Percentiles rank a stretch among this genome's conserved stretches.
Evolutionary conservation across 2,329 filamentous ascomycete genomes (phyloP).

Genomic region (Fusarium lateritium): DNA sequence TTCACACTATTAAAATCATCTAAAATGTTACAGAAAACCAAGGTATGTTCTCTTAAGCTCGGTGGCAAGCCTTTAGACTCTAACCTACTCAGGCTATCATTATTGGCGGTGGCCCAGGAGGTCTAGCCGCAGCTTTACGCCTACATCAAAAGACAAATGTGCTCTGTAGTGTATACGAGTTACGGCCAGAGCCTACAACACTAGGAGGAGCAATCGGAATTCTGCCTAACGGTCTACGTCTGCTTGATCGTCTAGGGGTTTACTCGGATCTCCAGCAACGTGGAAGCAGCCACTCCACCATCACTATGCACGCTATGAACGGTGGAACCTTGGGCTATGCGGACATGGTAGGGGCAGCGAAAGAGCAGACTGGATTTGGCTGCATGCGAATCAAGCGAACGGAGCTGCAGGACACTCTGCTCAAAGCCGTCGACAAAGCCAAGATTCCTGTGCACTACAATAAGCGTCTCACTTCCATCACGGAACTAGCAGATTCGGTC

Average conservation of each 20-base stretch:
- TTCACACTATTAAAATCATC: background rate
- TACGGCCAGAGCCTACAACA: background rate
- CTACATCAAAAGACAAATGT: background rate
- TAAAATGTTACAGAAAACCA: background rate
- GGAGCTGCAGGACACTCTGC: background rate
- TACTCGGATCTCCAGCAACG: slow-evolving; percentile 3
- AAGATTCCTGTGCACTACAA: background rate
- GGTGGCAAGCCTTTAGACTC: background rate
- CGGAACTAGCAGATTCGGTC: background rate
- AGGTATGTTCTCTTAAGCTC: background rate
- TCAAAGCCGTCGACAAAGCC: background rate
- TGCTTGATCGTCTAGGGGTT: slow-evolving; percentile 7
- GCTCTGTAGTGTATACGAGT: background rate
- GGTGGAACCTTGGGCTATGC: background rate
- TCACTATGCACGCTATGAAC: background rate
- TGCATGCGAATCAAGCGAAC: slow-evolving; percentile 12
- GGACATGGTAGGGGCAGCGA: background rate
- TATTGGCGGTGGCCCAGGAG: slow-evolving; percentile 1
- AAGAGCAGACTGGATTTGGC: slow-evolving; percentile 1
- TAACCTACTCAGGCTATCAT: slow-evolving; percentile 8
- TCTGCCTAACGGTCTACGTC: slow-evolving; percentile 5
- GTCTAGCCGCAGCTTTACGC: background rate
- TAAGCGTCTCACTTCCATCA: slow-evolving; percentile 1
- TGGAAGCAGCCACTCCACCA: slow-evolving; percentile 4
- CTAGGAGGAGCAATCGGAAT: background rate